Conservation (phyloP, 1,139 yeast genomes). For the Nakaseomyces glabratus region DNA sequence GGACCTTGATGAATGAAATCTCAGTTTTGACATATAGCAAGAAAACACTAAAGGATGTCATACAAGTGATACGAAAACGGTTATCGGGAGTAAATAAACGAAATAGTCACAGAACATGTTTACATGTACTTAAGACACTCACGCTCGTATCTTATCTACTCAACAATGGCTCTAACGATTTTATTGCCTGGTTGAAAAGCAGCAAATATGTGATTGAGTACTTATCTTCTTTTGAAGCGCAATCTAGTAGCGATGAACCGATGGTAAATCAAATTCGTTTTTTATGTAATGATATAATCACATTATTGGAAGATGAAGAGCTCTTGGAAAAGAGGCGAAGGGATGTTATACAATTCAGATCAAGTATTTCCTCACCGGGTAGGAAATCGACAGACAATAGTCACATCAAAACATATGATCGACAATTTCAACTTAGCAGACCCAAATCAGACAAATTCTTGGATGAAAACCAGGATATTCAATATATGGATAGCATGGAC, state of each 20-base stretch:
- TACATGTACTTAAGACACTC: constrained; percentile 26
- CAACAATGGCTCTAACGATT: constrained; percentile 29
- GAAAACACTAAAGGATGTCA: constrained; percentile 27
- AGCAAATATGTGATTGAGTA: constrained; percentile 18
- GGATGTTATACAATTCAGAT: constrained; percentile 27
- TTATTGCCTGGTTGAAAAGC: constrained; percentile 24
- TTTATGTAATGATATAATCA: constrained; percentile 17
- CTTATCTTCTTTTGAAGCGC: constrained; percentile 14
- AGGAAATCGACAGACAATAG: constrained; percentile 30
- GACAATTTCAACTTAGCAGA: constrained; percentile 3
- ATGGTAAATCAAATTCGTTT: constrained; percentile 21
- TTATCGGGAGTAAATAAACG: constrained; percentile 18
- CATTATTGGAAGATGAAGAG: constrained; percentile 20
- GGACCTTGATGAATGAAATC: constrained; percentile 30
- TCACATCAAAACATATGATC: constrained; percentile 16
- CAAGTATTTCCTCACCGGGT: constrained; percentile 31
- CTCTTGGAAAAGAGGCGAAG: constrained; percentile 23
- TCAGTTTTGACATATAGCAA: constrained; percentile 29
- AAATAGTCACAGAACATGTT: constrained; percentile 22
- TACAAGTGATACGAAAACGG: constrained; percentile 24
- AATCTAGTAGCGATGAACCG: constrained; percentile 15
- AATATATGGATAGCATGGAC: background rate
- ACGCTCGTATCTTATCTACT: constrained; percentile 25
- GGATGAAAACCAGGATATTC: constrained; percentile 1
- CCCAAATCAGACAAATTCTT: constrained; percentile 4